Percentiles rank a stretch among this genome's conserved stretches.
phyloP scores from a whole-genome alignment of 1,284 basidiomycete species.

The Heimioporus punctisporus region DNA sequence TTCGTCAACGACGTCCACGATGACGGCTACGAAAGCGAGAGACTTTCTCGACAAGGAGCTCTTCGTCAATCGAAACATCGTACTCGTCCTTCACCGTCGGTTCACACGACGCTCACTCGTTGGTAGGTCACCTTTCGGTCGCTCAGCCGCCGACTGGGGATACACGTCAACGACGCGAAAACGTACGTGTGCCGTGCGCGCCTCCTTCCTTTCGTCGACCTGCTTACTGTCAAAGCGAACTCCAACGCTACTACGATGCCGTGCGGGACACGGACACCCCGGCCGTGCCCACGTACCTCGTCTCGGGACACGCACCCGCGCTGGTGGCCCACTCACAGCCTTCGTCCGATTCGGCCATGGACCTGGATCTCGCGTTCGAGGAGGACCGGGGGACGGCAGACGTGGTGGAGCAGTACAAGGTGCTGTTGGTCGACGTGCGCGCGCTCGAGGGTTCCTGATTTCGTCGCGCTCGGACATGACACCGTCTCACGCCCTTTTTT shows the following conservation, averaged over 20 bases:
- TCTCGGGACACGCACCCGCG: constrained; percentile 52
- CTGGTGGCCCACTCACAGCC: constrained; percentile 10
- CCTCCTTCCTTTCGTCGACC: not conserved
- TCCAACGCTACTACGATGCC: constrained; percentile 55
- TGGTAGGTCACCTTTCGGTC: constrained; percentile 82
- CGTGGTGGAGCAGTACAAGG: constrained; percentile 43
- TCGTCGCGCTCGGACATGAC: not conserved
- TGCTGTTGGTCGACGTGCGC: constrained; percentile 57
- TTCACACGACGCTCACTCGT: too few relatives aligned
- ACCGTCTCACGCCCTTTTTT: not conserved
- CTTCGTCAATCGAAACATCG: constrained; percentile 62
- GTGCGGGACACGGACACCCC: constrained; percentile 40
- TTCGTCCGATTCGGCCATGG: constrained; percentile 34
- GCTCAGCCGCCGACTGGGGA: constrained; percentile 63
- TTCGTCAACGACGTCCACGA: constrained; percentile 31
- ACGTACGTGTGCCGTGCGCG: constrained; percentile 46
- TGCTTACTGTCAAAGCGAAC: constrained; percentile 45
- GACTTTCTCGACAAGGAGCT: constrained; percentile 69
- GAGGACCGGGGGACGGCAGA: constrained; percentile 28
- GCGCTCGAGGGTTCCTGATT: constrained; percentile 58
- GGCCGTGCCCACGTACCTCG: constrained; percentile 65
- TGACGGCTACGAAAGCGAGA: constrained; percentile 46
- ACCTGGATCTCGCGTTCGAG: constrained; percentile 44
- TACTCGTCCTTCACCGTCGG: constrained; percentile 25
- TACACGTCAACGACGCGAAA: constrained; percentile 76